A percentile compares a stretch with the other conserved stretches of the same genome.
Conservation (phyloP, 805 yeast species). For the Yarrowia yakushimensis region DNA sequence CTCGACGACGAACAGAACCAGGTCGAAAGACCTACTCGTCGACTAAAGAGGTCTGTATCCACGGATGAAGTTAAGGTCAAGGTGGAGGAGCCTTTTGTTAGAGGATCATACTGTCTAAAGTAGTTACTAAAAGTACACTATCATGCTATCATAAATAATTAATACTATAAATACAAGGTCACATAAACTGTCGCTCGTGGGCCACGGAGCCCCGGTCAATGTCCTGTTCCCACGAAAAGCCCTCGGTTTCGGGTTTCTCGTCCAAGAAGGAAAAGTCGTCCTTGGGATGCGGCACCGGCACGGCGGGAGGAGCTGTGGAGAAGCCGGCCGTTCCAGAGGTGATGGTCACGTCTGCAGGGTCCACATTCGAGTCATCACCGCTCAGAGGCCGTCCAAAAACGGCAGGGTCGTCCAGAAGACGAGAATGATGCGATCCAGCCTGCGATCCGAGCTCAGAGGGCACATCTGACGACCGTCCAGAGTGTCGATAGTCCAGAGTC, state of each 20-base stretch:
- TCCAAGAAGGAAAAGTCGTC: conserved; percentile 5
- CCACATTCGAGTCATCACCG: not conserved
- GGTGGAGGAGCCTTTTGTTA: not conserved
- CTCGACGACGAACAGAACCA: no score
- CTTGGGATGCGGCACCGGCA: not conserved
- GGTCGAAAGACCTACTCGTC: no score
- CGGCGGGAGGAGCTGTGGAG: not conserved
- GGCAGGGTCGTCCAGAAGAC: conserved; percentile 5
- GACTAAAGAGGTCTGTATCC: no score
- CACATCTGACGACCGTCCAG: not conserved
- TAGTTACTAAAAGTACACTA: no score
- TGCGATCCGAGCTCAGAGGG: not conserved
- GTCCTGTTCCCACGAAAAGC: conserved; percentile 18
- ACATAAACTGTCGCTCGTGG: not conserved
- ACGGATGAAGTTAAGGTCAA: no score
- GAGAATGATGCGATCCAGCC: conserved; percentile 1
- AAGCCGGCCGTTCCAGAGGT: not conserved
- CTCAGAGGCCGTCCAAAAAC: not conserved
- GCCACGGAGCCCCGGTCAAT: not conserved
- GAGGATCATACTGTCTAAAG: not conserved
- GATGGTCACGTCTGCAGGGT: not conserved
- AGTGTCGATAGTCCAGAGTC: not conserved
- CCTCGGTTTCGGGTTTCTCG: not conserved
- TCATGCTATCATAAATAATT: conserved; percentile 16
- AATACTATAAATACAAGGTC: conserved; percentile 17